Evolutionary conservation across 2,329 filamentous ascomycete species (phyloP), one percentile per base, ranked within the genome.

Genomic region (Endoconidiophora laricicola): DNA sequence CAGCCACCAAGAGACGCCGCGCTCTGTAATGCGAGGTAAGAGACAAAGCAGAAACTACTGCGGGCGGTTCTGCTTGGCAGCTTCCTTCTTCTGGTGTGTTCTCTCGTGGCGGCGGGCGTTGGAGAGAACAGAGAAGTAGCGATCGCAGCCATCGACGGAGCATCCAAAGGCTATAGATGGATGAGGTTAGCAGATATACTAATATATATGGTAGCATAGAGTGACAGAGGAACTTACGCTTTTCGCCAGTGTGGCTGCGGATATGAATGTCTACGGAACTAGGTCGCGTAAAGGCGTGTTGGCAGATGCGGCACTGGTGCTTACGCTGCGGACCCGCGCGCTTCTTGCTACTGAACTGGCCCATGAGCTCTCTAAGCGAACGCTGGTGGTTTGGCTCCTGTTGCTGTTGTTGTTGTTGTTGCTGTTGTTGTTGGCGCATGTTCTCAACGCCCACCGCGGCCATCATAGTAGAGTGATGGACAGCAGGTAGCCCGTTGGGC

Each of bases 281-380:
- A 1, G 90, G 90, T 49, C 90, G 78, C 2, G 90, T 95, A 65
- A 96, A 96, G 41, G 90, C 80, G 74, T 96, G 95, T 66, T 95
- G 90, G 70, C 90, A 96, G 54, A 96, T 85, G 69, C 94, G 95
- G 76, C 90, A 96, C 72, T 95, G 95, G 70, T 96, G 91, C 73
- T 96, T 96, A 79, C 96, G 96, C 63, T 95, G 87, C 7, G 90
- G 91, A 67, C 86, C 94, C 16, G 86, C 88, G 0, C 87, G 88
- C 48, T 95, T 81, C 68, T 95, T 95, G 55, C 90, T 95, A 67
- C 86, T 95, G 69, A 96, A 96, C 60, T 94, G 88, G 48, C 86
- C 80, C 91, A 98, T 98, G 87, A 98, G 95, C 0, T 52, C 36
- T 6, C 50, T 33, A 1, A 52, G 37, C 14, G 44, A 41, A 16